Percentiles rank a stretch among this genome's conserved stretches.
phyloP scores from a whole-genome alignment of 2,329 filamentous ascomycete genomes.

The Dothistroma septosporum region DNA sequence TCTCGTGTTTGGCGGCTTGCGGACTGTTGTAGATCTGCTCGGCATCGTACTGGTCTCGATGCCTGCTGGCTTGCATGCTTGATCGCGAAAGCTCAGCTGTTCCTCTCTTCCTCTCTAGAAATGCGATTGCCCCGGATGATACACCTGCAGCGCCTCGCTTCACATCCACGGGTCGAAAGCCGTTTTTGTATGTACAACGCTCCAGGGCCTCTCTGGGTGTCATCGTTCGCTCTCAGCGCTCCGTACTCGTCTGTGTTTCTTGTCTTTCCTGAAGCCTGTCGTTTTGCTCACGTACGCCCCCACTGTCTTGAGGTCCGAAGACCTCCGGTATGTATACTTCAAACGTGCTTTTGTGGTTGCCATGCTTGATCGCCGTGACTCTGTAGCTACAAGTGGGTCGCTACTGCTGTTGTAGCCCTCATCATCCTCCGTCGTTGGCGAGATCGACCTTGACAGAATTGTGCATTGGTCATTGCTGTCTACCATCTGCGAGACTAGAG shows the following conservation, averaged over 20 bases:
- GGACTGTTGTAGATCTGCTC: neutral
- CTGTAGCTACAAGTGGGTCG: neutral
- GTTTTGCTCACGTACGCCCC: conserved; percentile 29
- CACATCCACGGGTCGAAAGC: conserved; percentile 1
- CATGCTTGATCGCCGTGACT: conserved; percentile 22
- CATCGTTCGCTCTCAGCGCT: conserved; percentile 19
- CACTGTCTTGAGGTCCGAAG: conserved; percentile 22
- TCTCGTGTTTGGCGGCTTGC: neutral
- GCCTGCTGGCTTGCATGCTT: neutral
- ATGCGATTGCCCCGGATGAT: neutral
- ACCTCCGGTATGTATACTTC: conserved; percentile 18
- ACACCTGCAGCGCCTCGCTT: conserved; percentile 16
- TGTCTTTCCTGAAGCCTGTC: conserved; percentile 22
- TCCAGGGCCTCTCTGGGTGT: conserved; percentile 2
- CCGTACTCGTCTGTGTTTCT: conserved; percentile 16
- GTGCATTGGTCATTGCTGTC: conserved; percentile 41
- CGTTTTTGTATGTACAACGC: conserved; percentile 1
- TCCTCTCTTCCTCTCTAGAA: neutral
- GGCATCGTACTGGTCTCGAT: neutral
- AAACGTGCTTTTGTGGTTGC: conserved; percentile 15
- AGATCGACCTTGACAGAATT: neutral
- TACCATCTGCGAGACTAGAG: conserved; percentile 42
- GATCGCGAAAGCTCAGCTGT: neutral
- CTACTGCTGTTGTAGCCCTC: conserved; percentile 28
- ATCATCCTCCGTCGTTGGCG: conserved; percentile 17